Conservation (phyloP, 495 filamentous ascomycete species). For the Thozetella sp. region DNA sequence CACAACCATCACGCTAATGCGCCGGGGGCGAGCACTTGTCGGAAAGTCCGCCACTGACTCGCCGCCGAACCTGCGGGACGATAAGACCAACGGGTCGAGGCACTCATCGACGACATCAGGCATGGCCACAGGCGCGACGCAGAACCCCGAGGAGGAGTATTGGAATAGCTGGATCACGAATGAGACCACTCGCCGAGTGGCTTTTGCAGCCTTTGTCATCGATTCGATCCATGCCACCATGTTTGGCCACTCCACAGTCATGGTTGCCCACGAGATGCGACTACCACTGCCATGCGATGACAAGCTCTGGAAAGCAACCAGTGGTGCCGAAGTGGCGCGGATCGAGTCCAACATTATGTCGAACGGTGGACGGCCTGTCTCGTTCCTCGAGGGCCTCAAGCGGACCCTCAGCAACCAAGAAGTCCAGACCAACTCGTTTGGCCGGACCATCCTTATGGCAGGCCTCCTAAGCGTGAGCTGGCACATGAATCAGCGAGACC, state of each 20-base stretch:
- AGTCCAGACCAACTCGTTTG: conserved; percentile 92
- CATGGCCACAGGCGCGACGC: conserved; percentile 27
- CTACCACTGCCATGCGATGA: conserved; percentile 94
- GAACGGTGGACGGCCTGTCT: conserved; percentile 82
- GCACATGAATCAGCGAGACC: conserved; percentile 97
- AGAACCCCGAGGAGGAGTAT: conserved; percentile 76
- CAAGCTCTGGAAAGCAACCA: conserved; percentile 89
- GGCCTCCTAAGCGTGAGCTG: conserved; percentile 91
- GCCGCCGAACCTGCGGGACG: conserved; percentile 77
- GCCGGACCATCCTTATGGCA: conserved; percentile 93
- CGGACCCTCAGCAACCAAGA: conserved; percentile 83
- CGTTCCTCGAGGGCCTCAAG: conserved; percentile 91
- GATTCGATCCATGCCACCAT: conserved; percentile 97
- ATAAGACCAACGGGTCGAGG: conserved; percentile 58
- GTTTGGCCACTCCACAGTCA: conserved; percentile 96
- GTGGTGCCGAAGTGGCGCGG: conserved; percentile 82
- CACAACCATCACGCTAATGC: conserved; percentile 93
- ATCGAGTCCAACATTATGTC: conserved; percentile 82
- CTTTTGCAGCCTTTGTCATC: conserved; percentile 93
- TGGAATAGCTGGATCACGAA: conserved; percentile 98
- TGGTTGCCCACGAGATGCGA: conserved; percentile 96
- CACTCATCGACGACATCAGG: conserved; percentile 60
- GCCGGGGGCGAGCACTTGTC: conserved; percentile 87
- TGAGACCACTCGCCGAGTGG: conserved; percentile 86
- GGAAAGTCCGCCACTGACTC: conserved; percentile 88